Base-by-base conservation (phyloP, 805 yeast species). In the Myxozyma sirexii region DNA sequence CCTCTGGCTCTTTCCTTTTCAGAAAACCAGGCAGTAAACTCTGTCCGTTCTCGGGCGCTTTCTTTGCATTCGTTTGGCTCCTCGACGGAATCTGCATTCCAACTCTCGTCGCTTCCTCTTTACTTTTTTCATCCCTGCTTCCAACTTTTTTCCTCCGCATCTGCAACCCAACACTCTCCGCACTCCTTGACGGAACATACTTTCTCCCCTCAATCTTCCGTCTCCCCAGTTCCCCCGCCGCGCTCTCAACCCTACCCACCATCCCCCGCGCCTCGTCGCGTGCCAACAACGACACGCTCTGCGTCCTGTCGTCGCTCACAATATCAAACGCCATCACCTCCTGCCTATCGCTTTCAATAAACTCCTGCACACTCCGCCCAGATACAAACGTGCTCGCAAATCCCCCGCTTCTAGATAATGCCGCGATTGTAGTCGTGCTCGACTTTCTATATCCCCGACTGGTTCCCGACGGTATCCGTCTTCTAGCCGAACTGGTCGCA, bases 371-470 rank as follows among this genome's bases (percentile, higher is more conserved):
- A 17, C 39, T 17, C 29, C 57, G 35, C 29, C 53, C 58, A 4
- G 58, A 29, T 29, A 54, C 31, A 54, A 54, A 54, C 47, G 53
- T 38, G 33, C 48, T 27, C 4, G 53, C 53, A 41, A 54, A 54
- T 31, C 42, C 1, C 10, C 27, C 27, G 29, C 8, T 23, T n/a
- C n/a, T n/a, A n/a, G n/a, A n/a, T n/a, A n/a, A n/a, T n/a, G n/a
- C n/a, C n/a, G n/a, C n/a, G n/a, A n/a, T n/a, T n/a, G n/a, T n/a
- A n/a, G n/a, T n/a, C n/a, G n/a, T n/a, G n/a, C n/a, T n/a, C n/a
- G n/a, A n/a, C n/a, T n/a, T n/a, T n/a, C n/a, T n/a, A n/a, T n/a
- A n/a, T n/a, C n/a, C n/a, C n/a, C n/a, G n/a, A n/a, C 21, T 21
- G 3, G 43, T 19, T 17, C 19, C 43, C 19, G 23, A 21, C n/a